phyloP scores from a whole-genome alignment of 2,329 filamentous ascomycete species.

The Trichoderma breve region DNA sequence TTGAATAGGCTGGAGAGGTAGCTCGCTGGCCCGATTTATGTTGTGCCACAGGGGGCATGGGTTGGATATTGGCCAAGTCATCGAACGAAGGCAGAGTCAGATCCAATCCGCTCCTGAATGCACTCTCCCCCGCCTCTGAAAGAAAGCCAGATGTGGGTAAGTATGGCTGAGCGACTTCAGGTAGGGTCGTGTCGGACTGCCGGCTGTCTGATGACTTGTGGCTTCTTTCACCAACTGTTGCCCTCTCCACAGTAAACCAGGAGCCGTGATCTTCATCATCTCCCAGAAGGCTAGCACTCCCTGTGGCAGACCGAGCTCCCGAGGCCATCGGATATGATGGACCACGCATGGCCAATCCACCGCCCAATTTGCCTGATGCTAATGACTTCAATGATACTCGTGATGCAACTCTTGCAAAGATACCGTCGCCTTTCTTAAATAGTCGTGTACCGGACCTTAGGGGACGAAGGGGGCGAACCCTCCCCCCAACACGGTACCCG shows the following conservation, averaged over 20 bases:
- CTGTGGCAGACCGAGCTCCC: constrained; percentile 25
- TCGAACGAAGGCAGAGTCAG: constrained; percentile 31
- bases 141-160: constrained; percentile 32
- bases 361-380: constrained; percentile 31
- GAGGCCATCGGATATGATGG: constrained; percentile 29
- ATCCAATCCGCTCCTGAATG: constrained; percentile 32
- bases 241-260: constrained; percentile 37
- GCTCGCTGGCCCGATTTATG: constrained; percentile 22
- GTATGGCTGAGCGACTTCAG: constrained; percentile 33
- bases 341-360: constrained; percentile 24
- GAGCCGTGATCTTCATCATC: constrained; percentile 33
- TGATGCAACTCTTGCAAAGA: constrained; percentile 29
- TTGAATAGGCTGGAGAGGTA: constrained; percentile 30
- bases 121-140: constrained; percentile 26
- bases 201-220: constrained; percentile 28
- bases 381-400: constrained; percentile 25
- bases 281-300: constrained; percentile 24
- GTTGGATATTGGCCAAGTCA: constrained; percentile 28
- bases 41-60: constrained; percentile 14
- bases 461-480: constrained; percentile 7
- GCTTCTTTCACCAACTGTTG: constrained; percentile 27
- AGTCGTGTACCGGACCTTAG: constrained; percentile 21
- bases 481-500: constrained; percentile 25
- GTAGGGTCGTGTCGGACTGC: constrained; percentile 29
- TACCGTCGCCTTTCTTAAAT: constrained; percentile 24